A percentile compares a stretch with the other conserved stretches of the same genome.
phyloP scores from a whole-genome alignment of 1,284 basidiomycete genomes.

The Cryptococcus sp. region DNA sequence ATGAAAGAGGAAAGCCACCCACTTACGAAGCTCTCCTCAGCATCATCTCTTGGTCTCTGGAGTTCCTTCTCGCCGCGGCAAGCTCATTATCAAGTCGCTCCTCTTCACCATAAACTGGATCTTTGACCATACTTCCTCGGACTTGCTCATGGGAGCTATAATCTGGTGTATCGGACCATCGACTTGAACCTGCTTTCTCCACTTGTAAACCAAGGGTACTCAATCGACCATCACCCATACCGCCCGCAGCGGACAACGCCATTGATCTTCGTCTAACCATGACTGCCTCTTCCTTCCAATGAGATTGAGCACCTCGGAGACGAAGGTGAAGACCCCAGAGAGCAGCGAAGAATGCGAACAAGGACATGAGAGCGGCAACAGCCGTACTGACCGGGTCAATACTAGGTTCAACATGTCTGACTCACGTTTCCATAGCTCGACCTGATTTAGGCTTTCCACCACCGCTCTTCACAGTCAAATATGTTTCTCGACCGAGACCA shows the following conservation, averaged over 20 bases:
- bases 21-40: constrained; percentile 31
- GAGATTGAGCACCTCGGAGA: constrained; percentile 23
- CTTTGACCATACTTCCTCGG: constrained; percentile 2
- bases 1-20: too few species aligned
- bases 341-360: constrained; percentile 33
- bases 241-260: constrained; percentile 19
- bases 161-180: constrained; percentile 6
- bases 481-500: constrained; percentile 28
- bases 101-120: constrained; percentile 12
- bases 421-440: constrained; percentile 41
- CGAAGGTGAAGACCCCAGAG: constrained; percentile 37
- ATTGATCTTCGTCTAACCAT: constrained; percentile 36
- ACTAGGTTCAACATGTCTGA: background rate
- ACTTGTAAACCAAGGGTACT: constrained; percentile 9
- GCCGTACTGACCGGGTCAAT: constrained; percentile 22
- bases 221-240: background rate
- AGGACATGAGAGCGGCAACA: constrained; percentile 38
- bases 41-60: constrained; percentile 20
- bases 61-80: constrained; percentile 15
- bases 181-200: background rate
- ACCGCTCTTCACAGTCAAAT: constrained; percentile 19
- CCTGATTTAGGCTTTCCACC: constrained; percentile 29
- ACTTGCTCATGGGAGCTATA: background rate
- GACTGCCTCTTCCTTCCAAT: constrained; percentile 38
- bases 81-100: constrained; percentile 20